Evolutionary conservation across 164 flowering plant genomes (phyloP).

Genomic region (Tetracentron sinense): DNA sequence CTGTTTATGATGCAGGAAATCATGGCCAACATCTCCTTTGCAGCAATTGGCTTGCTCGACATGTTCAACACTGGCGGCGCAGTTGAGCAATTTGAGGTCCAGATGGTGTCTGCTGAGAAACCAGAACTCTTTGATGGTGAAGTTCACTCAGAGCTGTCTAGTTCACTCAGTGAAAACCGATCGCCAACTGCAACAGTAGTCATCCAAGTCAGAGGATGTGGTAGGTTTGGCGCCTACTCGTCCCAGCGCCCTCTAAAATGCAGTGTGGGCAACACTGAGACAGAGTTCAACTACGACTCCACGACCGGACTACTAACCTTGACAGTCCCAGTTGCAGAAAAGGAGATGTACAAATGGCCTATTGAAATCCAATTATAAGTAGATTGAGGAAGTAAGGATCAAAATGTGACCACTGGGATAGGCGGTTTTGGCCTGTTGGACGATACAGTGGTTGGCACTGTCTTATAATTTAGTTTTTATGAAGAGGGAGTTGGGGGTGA

Average conservation of each 20-base stretch:
- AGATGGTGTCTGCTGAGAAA: conserved; percentile 26
- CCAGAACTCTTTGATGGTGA: conserved; percentile 45
- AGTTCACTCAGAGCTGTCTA: conserved; percentile 31
- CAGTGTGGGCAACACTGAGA: conserved; percentile 39
- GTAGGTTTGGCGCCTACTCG: conserved; percentile 75
- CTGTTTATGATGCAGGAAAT: conserved; percentile 50
- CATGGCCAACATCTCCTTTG: conserved; percentile 53
- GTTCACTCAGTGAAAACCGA: conserved; percentile 30
- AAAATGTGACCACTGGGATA: too few species aligned
- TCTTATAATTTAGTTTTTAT: too few species aligned
- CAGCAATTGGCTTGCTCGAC: conserved; percentile 83
- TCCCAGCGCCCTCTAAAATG: conserved; percentile 74
- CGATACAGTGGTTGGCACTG: too few species aligned
- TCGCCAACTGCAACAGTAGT: conserved; percentile 46
- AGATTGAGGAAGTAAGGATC: not conserved
- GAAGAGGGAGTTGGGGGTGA: too few species aligned
- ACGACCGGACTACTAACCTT: conserved; percentile 52
- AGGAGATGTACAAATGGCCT: conserved; percentile 45
- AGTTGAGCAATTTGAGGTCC: conserved; percentile 52
- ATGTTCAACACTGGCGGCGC: conserved; percentile 90
- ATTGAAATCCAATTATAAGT: conserved; percentile 49
- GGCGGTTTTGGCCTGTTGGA: too few species aligned
- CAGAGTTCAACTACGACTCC: conserved; percentile 46
- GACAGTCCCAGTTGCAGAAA: conserved; percentile 41
- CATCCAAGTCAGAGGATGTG: conserved; percentile 67